Evolutionary conservation across 148 eudicot genomes (phyloP), one percentile per base, ranked within the genome.

Genomic region (Fagopyrum esculentum): DNA sequence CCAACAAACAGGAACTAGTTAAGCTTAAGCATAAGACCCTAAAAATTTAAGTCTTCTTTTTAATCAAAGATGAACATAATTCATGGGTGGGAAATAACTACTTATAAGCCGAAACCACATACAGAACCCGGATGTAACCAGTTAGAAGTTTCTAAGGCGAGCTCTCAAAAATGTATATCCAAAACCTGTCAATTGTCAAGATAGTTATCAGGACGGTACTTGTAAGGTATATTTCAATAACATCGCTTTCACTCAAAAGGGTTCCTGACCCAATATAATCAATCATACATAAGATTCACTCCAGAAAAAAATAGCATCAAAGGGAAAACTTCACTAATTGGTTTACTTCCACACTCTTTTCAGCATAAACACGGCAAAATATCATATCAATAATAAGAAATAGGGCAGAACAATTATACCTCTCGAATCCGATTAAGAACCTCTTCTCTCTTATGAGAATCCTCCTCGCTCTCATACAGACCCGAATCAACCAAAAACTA

Each of bases 401-500:
- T 5, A 26, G 35, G 64, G 68, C 61, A 43, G 57, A 59, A 1
- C 29, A 70, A 75, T 54, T n/a, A 80, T 84, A 89, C 93, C 93
- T 87, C 82, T 0, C 81, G 85, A 64, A 89, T 87, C 40, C 82
- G 86, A 71, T 78, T 75, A 43, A 89, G 88, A 47, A 89, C 91
- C 45, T 79, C 85, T 72, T 80, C 88, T 78, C 91, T 83, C 83
- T 78, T 89, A 35, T 78, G 83, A 51, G 79, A 78, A 50, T 84
- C 93, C 26, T 87, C 89, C 40, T 75, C 68, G 73, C 85, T 87
- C 82, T 89, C 91, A 26, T 83, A 89, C 55, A 87, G 85, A 77
- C 83, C 88, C 64, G 85, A 86, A 77, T 86, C 85, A 60, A 83
- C 72, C 82, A 89, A 78, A 72, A 82, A 77, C 93, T 89, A 68